phyloP scores from a whole-genome alignment of 2,329 filamentous ascomycete species.

The Colletotrichum plurivorum region DNA sequence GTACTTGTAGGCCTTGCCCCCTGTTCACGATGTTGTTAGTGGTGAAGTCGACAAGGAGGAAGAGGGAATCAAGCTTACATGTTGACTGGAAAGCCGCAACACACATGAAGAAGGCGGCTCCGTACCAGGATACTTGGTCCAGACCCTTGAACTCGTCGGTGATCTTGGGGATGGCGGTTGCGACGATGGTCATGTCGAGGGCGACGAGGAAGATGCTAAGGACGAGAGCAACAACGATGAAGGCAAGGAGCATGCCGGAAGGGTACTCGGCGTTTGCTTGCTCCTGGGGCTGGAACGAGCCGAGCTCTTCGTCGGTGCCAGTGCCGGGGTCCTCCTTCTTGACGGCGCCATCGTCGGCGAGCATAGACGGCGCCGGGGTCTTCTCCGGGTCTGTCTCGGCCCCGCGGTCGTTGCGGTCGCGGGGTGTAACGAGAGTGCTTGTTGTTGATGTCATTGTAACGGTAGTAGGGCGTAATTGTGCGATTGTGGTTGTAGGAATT shows the following conservation, averaged over 20 bases:
- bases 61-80: constrained; percentile 44
- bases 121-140: constrained; percentile 72
- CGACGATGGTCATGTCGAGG: constrained; percentile 69
- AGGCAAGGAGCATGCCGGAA: constrained; percentile 53
- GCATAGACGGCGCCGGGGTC: constrained; percentile 37
- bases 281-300: constrained; percentile 21
- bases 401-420: constrained; percentile 11
- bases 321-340: constrained; percentile 33
- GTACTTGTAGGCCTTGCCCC: constrained; percentile 65
- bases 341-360: constrained; percentile 19
- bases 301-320: constrained; percentile 36
- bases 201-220: constrained; percentile 65
- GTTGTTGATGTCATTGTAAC: constrained; percentile 30
- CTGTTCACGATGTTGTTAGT: constrained; percentile 47
- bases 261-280: constrained; percentile 55
- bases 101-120: constrained; percentile 67
- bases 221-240: constrained; percentile 62
- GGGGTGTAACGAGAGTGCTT: constrained; percentile 30
- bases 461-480: not conserved
- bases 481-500: not conserved
- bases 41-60: constrained; percentile 27
- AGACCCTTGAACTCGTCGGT: constrained; percentile 67
- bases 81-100: constrained; percentile 60
- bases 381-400: constrained; percentile 28
- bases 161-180: constrained; percentile 70